Evolutionary conservation across 306 rosid genomes (phyloP).

Genomic region (Glycine tomentella): DNA sequence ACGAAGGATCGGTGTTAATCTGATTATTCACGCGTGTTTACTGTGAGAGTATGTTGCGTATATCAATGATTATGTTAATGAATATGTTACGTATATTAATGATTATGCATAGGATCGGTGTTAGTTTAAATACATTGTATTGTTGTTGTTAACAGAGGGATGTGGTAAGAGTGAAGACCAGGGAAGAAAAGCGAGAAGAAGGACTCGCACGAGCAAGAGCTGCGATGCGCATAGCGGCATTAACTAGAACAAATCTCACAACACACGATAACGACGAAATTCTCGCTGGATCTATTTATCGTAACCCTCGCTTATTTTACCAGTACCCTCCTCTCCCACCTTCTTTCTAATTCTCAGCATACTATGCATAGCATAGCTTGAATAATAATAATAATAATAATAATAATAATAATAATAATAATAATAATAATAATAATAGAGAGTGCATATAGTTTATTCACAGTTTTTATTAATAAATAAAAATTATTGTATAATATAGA

Average conservation of each 20-base stretch:
- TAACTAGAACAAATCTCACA: slow-evolving; percentile 29
- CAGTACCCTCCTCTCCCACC: slow-evolving; percentile 36
- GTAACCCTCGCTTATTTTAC: slow-evolving; percentile 51
- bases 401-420: not conserved
- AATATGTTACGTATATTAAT: not conserved
- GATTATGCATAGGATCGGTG: not conserved
- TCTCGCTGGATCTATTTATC: slow-evolving; percentile 47
- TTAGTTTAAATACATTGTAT: too few species aligned
- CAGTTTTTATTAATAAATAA: not conserved
- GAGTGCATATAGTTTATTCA: not conserved
- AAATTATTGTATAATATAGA: not conserved
- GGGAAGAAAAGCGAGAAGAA: slow-evolving; percentile 38
- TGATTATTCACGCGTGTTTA: not conserved
- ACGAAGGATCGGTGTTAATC: not conserved
- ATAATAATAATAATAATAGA: too few species aligned
- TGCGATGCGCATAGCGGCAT: slow-evolving; percentile 40
- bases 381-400: not conserved
- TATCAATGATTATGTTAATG: too few species aligned
- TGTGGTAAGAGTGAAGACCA: slow-evolving; percentile 14
- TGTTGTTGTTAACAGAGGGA: slow-evolving; percentile 31
- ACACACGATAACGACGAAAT: slow-evolving; percentile 18
- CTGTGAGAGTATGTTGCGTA: too few species aligned
- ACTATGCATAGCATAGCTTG: too few species aligned
- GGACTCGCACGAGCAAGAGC: slow-evolving; percentile 52
- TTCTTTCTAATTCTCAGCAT: not conserved